Base-by-base conservation (phyloP, 257 asterid species). In the Hygrophila difformis region DNA sequence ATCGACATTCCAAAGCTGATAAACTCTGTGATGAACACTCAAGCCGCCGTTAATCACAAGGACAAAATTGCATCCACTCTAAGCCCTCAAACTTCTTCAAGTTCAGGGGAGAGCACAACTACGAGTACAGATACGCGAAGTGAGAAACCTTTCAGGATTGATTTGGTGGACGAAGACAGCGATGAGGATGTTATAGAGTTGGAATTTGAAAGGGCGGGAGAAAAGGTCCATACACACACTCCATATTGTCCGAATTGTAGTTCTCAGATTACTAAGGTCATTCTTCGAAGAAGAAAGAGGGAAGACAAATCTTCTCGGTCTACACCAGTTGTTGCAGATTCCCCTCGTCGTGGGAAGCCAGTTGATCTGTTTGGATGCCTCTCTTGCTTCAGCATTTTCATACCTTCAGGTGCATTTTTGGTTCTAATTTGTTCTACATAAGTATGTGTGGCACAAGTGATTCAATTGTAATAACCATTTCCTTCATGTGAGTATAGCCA, bases 241-340 rank as follows among this genome's bases (percentile, higher is more conserved):
- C 62, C 76, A 39, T 56, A 66, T 17, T 79, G 94, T 28, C 94
- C 94, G 1, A 71, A 83, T 2, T 83, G 94, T 16, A 72, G 33
- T 2, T 62, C 45, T 4, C 68, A 49, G 19, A 75, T 8, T n/a
- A 74, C 92, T 0, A 83, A 70, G 56, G 94, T 83, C n/a, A 40
- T 74, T 51, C 82, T 83, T 18, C 75, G 86, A 16, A 56, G 87
- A 50, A 73, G 53, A 76, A 28, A 39, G 44, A 39, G 18, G 49
- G 17, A 2, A 33, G 0, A 21, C 3, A 18, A 63, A 66, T 22
- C 55, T n/a, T n/a, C n/a, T n/a, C n/a, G n/a, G n/a, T n/a, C n/a
- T n/a, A n/a, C n/a, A n/a, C n/a, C n/a, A n/a, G n/a, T n/a, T n/a
- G n/a, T n/a, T n/a, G n/a, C n/a, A n/a, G n/a, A n/a, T n/a, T n/a